Conservation (phyloP, 2,329 filamentous ascomycete species). For the Sporothrix sp. region DNA sequence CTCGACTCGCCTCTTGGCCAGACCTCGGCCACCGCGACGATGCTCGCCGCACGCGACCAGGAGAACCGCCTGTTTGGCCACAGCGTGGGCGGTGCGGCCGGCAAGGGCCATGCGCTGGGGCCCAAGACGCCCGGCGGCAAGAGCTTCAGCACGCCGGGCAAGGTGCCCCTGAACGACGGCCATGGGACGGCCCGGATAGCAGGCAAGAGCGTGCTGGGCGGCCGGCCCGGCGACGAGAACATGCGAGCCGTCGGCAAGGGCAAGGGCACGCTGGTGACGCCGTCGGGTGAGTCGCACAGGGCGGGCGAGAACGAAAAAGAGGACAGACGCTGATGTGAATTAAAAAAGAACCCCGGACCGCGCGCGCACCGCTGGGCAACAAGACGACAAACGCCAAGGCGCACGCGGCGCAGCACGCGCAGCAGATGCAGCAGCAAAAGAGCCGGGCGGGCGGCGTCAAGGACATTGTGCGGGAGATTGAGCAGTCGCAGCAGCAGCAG, state of each 20-base stretch:
- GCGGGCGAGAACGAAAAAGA: background rate
- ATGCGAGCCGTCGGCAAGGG: constrained; percentile 41
- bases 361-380: constrained; percentile 72
- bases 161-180: constrained; percentile 71
- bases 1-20: too few species aligned
- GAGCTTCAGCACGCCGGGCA: constrained; percentile 74
- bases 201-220: constrained; percentile 49
- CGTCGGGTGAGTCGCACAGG: constrained; percentile 51
- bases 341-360: constrained; percentile 46
- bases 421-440: constrained; percentile 23
- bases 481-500: constrained; percentile 38
- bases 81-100: constrained; percentile 55
- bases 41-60: constrained; percentile 75
- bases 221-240: constrained; percentile 44
- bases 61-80: constrained; percentile 75
- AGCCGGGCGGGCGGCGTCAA: constrained; percentile 45
- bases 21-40: constrained; percentile 27
- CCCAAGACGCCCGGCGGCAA: constrained; percentile 72
- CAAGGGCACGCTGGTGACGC: constrained; percentile 64
- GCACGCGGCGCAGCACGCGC: constrained; percentile 34
- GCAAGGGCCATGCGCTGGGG: constrained; percentile 59
- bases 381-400: constrained; percentile 92
- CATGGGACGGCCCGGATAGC: constrained; percentile 48
- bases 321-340: constrained; percentile 6
- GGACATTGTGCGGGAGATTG: constrained; percentile 46